Evolutionary conservation across 1,284 basidiomycete genomes (phyloP).

Genomic region (Paramarasmius palmivorus): DNA sequence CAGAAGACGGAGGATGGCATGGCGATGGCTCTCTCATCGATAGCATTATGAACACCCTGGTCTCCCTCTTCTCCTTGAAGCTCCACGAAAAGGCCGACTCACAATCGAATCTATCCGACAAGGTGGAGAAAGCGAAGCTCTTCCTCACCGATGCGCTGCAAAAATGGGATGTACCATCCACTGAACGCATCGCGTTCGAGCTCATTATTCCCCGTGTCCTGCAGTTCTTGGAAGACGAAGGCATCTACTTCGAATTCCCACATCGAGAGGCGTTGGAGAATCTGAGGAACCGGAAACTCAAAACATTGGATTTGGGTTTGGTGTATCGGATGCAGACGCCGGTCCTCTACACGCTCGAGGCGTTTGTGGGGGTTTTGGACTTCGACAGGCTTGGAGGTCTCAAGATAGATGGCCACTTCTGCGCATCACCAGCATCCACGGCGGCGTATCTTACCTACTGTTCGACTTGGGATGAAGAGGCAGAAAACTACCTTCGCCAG

Average conservation of each 20-base stretch:
- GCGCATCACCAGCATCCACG: constrained; percentile 5
- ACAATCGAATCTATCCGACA: not conserved
- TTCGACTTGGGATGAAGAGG: constrained; percentile 6
- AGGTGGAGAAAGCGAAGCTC: not conserved
- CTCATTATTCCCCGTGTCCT: not conserved
- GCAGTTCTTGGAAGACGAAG: constrained; percentile 1
- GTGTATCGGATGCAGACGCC: constrained; percentile 2
- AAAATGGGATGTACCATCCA: not conserved
- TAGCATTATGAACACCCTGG: constrained; percentile 3
- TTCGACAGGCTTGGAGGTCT: constrained; percentile 4
- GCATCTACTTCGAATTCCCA: constrained; percentile 2
- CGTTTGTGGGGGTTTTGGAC: constrained; percentile 1
- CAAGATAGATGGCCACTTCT: constrained; percentile 5
- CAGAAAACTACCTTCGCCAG: constrained; percentile 2
- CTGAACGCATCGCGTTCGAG: constrained; percentile 6
- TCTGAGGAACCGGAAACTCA: not conserved
- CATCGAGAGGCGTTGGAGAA: not conserved
- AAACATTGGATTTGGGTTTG: not conserved
- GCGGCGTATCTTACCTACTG: constrained; percentile 5
- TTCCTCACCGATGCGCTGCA: not conserved
- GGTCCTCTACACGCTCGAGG: constrained; percentile 4
- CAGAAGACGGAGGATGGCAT: constrained; percentile 1
- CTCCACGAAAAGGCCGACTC: not conserved
- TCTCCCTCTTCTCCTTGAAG: constrained; percentile 4
- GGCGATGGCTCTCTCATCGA: not conserved